phyloP scores from a whole-genome alignment of 768 basidiomycete genomes.

The Mycena capillaripes region DNA sequence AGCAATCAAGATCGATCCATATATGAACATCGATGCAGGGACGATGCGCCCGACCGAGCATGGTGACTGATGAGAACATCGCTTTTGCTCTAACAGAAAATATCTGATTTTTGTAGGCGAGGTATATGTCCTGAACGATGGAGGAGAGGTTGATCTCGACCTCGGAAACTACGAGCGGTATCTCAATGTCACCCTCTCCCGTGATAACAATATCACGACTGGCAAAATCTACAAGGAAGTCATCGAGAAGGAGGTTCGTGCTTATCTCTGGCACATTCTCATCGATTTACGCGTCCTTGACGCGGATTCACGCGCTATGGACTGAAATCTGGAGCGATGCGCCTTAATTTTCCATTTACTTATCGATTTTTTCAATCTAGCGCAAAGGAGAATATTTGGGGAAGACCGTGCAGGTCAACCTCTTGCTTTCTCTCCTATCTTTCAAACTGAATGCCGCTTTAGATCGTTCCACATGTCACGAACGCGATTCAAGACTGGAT shows the following conservation, averaged over 20 bases:
- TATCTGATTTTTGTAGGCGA: constrained; percentile 71
- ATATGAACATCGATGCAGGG: constrained; percentile 99
- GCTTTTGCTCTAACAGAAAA: not conserved
- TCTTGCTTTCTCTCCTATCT: not conserved
- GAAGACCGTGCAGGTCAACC: constrained; percentile 91
- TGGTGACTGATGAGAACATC: constrained; percentile 79
- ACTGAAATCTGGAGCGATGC: not conserved
- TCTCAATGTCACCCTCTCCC: constrained; percentile 92
- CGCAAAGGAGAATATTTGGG: constrained; percentile 92
- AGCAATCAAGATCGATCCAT: constrained; percentile 99
- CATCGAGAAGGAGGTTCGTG: constrained; percentile 93
- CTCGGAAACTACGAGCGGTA: constrained; percentile 99
- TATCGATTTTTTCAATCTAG: constrained; percentile 49
- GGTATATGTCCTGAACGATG: constrained; percentile 98
- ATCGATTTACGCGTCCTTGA: not conserved
- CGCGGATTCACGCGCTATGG: not conserved
- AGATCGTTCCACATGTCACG: constrained; percentile 97
- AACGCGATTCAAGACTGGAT: constrained; percentile 99
- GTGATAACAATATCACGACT: constrained; percentile 98
- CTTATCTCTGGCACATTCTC: not conserved
- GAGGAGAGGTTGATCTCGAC: constrained; percentile 98
- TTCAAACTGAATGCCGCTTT: not conserved
- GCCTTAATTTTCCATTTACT: constrained; percentile 6
- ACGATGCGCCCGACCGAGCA: constrained; percentile 99
- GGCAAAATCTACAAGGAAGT: constrained; percentile 98